Evolutionary conservation across 352 stramenopile species (phyloP).

Genomic region (Globisporangium canariense): DNA sequence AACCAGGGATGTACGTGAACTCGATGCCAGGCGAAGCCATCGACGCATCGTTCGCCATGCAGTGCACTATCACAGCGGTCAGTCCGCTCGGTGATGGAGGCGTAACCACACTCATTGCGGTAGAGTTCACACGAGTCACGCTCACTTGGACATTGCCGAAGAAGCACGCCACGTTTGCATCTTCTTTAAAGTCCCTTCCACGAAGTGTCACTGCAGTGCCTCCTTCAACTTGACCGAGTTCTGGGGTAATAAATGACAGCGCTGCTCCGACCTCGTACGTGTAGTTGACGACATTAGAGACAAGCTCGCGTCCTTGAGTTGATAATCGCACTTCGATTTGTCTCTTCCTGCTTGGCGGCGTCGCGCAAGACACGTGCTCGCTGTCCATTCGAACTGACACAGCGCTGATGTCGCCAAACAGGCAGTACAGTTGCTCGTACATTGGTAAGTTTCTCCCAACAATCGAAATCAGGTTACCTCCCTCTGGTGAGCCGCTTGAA

Average conservation of each 20-base stretch:
- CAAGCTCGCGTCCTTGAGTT: not conserved
- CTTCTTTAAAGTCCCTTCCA: slow-evolving; percentile 4
- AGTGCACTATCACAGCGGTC: not conserved
- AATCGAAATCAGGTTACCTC: slow-evolving; percentile 1
- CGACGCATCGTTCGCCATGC: not conserved
- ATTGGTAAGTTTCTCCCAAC: not conserved
- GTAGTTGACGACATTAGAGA: slow-evolving; percentile 6
- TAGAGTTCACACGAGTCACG: slow-evolving; percentile 10
- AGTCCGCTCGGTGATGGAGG: not conserved
- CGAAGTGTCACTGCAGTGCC: slow-evolving; percentile 10
- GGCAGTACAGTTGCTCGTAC: slow-evolving; percentile 10
- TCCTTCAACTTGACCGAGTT: slow-evolving; percentile 6
- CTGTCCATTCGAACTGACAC: not conserved
- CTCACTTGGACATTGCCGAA: not conserved
- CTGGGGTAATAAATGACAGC: slow-evolving; percentile 1
- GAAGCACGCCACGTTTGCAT: not conserved
- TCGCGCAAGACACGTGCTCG: not conserved
- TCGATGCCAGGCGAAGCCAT: slow-evolving; percentile 1
- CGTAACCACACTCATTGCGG: not conserved
- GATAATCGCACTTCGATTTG: not conserved
- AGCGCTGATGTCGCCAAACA: slow-evolving; percentile 4
- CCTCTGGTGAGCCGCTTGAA: not conserved
- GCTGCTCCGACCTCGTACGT: not conserved
- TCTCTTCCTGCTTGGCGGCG: not conserved
- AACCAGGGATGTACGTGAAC: slow-evolving; percentile 6